Percentiles rank a stretch among this genome's conserved stretches.
Evolutionary conservation across 352 stramenopile genomes (phyloP).

Genomic region (Pythium oligandrum): DNA sequence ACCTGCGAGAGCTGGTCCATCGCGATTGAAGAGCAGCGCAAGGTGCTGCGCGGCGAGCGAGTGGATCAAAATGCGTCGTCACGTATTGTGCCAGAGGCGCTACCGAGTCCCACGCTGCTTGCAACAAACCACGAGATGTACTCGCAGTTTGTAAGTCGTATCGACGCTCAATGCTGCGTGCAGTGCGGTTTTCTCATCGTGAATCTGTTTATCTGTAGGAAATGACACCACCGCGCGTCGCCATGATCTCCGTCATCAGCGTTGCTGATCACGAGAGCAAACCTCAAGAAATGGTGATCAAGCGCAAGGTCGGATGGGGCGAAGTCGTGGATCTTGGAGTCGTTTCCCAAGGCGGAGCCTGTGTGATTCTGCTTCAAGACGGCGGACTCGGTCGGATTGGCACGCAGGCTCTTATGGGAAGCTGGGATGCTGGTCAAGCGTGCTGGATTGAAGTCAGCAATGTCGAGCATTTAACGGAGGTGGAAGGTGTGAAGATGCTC

Average conservation of each 20-base stretch:
- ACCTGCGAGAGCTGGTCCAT: conserved; percentile 84
- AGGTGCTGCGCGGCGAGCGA: conserved; percentile 49
- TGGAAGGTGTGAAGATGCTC: conserved; percentile 35
- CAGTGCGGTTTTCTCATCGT: too few species aligned
- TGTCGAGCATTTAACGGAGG: conserved; percentile 55
- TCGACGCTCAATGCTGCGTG: too few species aligned
- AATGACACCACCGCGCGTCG: conserved; percentile 56
- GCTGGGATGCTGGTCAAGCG: conserved; percentile 67
- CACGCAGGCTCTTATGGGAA: conserved; percentile 81
- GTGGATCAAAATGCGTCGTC: conserved; percentile 48
- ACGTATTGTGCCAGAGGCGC: conserved; percentile 25
- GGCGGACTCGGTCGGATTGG: conserved; percentile 69
- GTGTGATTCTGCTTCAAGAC: conserved; percentile 73
- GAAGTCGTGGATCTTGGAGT: conserved; percentile 68
- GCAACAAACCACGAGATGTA: conserved; percentile 75
- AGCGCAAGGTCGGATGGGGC: conserved; percentile 62
- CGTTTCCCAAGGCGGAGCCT: conserved; percentile 71
- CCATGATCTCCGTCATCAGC: conserved; percentile 74
- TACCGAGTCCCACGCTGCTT: conserved; percentile 67
- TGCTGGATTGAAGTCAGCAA: conserved; percentile 79
- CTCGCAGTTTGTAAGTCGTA: conserved; percentile 71
- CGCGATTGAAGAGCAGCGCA: conserved; percentile 79
- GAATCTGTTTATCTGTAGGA: conserved; percentile 49
- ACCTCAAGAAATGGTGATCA: conserved; percentile 62
- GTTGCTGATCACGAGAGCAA: conserved; percentile 54